Percentiles rank a stretch among this genome's conserved stretches.
Conservation (phyloP, 2,329 filamentous ascomycete species). For the Pyricularia sp. region DNA sequence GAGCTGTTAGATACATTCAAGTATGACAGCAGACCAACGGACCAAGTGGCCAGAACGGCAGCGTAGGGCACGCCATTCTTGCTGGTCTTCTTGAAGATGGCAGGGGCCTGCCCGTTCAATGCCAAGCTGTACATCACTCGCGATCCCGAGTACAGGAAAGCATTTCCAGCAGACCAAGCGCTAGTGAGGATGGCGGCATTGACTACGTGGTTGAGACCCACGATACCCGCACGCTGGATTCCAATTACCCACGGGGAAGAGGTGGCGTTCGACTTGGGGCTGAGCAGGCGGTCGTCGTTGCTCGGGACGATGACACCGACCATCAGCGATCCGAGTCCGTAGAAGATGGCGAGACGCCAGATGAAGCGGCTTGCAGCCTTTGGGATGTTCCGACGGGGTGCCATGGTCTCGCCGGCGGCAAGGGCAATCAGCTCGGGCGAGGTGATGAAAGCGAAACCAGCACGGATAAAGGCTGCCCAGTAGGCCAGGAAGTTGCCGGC, state of each 20-base stretch:
- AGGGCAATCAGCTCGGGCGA: constrained; percentile 52
- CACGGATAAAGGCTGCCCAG: constrained; percentile 46
- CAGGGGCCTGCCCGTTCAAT: constrained; percentile 56
- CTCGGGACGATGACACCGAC: constrained; percentile 56
- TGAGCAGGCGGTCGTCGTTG: constrained; percentile 50
- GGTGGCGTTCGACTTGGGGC: constrained; percentile 46
- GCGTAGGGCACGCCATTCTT: constrained; percentile 51
- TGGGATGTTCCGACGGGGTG: constrained; percentile 56
- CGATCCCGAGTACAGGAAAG: constrained; percentile 55
- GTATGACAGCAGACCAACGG: constrained; percentile 58
- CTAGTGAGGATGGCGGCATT: constrained; percentile 53
- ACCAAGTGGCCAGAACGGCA: constrained; percentile 42
- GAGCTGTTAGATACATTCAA: constrained; percentile 57
- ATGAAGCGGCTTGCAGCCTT: constrained; percentile 54
- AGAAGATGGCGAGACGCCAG: constrained; percentile 54
- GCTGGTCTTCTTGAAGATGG: constrained; percentile 49
- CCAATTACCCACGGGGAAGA: constrained; percentile 58
- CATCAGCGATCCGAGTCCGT: constrained; percentile 51
- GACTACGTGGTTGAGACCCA: constrained; percentile 51
- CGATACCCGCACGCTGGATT: constrained; percentile 57
- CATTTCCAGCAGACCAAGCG: constrained; percentile 49
- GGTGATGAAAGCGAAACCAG: constrained; percentile 53
- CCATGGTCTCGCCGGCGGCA: constrained; percentile 55
- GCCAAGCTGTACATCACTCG: constrained; percentile 63
- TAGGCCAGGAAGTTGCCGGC: constrained; percentile 49